Percentiles rank a stretch among this genome's conserved stretches.
phyloP scores from a whole-genome alignment of 208 protist genomes.

The Herpetomonas samuelpessoai region DNA sequence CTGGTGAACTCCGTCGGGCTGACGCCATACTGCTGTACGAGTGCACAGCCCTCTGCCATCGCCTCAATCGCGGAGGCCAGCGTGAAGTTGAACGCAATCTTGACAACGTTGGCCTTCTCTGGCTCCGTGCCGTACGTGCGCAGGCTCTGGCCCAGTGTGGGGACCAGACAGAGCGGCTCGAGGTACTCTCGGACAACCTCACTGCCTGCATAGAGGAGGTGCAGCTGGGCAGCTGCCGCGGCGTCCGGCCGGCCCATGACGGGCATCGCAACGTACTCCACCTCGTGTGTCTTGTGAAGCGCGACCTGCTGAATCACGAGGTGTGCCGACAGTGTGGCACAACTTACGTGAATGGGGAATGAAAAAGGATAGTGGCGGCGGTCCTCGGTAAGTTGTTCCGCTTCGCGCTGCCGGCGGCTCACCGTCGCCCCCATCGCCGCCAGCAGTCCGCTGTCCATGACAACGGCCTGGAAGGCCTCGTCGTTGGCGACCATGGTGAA shows the following conservation, averaged over 20 bases:
- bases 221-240: slow-evolving; percentile 23
- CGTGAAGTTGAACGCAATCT: slow-evolving; percentile 41
- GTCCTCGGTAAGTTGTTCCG: too few species aligned
- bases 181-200: slow-evolving; percentile 4
- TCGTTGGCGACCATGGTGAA: slow-evolving; percentile 31
- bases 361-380: too few species aligned
- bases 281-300: slow-evolving; percentile 12
- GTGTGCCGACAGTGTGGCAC: slow-evolving; percentile 20
- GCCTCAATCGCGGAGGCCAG: slow-evolving; percentile 21
- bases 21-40: slow-evolving; percentile 30
- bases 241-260: slow-evolving; percentile 28
- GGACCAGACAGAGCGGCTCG: slow-evolving; percentile 24
- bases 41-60: slow-evolving; percentile 19
- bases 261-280: slow-evolving; percentile 21
- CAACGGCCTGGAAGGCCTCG: slow-evolving; percentile 7
- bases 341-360: slow-evolving; percentile 38
- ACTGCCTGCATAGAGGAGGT: slow-evolving; percentile 21
- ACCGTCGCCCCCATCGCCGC: slow-evolving; percentile 7
- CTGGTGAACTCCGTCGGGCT: slow-evolving; percentile 17
- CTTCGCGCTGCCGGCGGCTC: neutral
- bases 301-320: slow-evolving; percentile 8
- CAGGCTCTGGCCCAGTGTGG: slow-evolving; percentile 17
- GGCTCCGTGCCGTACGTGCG: slow-evolving; percentile 24
- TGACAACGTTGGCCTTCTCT: slow-evolving; percentile 25
- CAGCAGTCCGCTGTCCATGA: slow-evolving; percentile 19